Evolutionary conservation across 2,329 filamentous ascomycete genomes (phyloP).

Genomic region (Monilinia vaccinii-corymbosi): DNA sequence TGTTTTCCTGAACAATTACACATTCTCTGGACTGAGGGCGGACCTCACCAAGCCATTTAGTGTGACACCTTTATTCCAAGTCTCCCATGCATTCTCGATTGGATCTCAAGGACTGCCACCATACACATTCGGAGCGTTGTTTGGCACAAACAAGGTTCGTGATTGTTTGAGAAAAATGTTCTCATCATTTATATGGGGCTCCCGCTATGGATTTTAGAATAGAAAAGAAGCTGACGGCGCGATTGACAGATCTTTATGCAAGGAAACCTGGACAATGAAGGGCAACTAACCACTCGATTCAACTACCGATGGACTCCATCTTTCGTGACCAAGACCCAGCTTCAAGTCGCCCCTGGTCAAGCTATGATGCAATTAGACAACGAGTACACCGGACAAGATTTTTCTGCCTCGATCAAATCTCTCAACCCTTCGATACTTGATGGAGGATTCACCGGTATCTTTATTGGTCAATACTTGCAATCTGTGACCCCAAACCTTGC

Average conservation of each 20-base stretch:
- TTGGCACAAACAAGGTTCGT: conserved; percentile 82
- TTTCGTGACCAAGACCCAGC: conserved; percentile 77
- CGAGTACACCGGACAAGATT: conserved; percentile 89
- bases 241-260: conserved; percentile 75
- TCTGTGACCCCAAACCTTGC: conserved; percentile 80
- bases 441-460: conserved; percentile 87
- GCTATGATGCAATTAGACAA: conserved; percentile 91
- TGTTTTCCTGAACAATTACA: conserved; percentile 91
- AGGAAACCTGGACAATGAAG: conserved; percentile 90
- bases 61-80: conserved; percentile 87
- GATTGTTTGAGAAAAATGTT: not conserved
- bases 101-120: conserved; percentile 82
- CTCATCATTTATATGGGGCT: not conserved
- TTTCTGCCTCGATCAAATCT: conserved; percentile 85
- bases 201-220: not conserved
- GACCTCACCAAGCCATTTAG: conserved; percentile 96
- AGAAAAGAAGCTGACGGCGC: conserved; percentile 16
- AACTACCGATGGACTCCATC: conserved; percentile 83
- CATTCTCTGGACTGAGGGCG: conserved; percentile 92
- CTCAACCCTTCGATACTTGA: conserved; percentile 93
- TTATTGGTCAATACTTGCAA: conserved; percentile 92
- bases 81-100: conserved; percentile 94
- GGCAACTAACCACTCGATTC: conserved; percentile 76
- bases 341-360: conserved; percentile 71
- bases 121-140: conserved; percentile 90